Evolutionary conservation across 768 basidiomycete species (phyloP).

Genomic region (Lentinus tigrinus): DNA sequence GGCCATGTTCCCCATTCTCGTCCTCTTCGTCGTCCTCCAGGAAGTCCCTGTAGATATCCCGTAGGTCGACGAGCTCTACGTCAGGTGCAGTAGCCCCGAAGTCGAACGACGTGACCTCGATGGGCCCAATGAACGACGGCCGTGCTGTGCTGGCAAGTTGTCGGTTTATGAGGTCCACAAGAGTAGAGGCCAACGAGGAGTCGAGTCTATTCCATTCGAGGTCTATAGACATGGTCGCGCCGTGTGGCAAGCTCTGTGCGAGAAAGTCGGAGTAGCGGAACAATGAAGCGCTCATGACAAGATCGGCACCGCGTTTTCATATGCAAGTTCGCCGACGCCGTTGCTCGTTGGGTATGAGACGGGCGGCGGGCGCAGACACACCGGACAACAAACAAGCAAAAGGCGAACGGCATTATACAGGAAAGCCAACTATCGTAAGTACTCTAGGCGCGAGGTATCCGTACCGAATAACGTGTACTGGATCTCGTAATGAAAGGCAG

Average conservation of each 20-base stretch:
- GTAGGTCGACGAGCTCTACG: slow-evolving; percentile 85
- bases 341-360: not conserved
- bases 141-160: slow-evolving; percentile 68
- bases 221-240: slow-evolving; percentile 81
- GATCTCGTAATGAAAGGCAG: slow-evolving; percentile 10
- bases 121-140: slow-evolving; percentile 95
- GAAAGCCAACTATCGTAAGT: slow-evolving; percentile 14
- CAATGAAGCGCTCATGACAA: not conserved
- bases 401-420: slow-evolving; percentile 9
- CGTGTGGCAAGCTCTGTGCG: not conserved
- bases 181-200: slow-evolving; percentile 60
- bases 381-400: not conserved
- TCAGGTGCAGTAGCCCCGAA: slow-evolving; percentile 85
- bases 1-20: slow-evolving; percentile 27
- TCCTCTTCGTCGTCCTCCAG: slow-evolving; percentile 73
- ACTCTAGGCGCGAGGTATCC: slow-evolving; percentile 19
- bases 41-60: slow-evolving; percentile 94
- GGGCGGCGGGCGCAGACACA: not conserved
- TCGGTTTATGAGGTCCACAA: slow-evolving; percentile 76
- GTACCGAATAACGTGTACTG: slow-evolving; percentile 11
- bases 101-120: slow-evolving; percentile 81
- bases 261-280: not conserved
- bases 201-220: slow-evolving; percentile 90
- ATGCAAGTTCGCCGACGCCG: not conserved
- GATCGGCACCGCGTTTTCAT: not conserved